A percentile compares a stretch with the other conserved stretches of the same genome.
Evolutionary conservation across 306 rosid genomes (phyloP).

Genomic region (Quillaja saponaria): DNA sequence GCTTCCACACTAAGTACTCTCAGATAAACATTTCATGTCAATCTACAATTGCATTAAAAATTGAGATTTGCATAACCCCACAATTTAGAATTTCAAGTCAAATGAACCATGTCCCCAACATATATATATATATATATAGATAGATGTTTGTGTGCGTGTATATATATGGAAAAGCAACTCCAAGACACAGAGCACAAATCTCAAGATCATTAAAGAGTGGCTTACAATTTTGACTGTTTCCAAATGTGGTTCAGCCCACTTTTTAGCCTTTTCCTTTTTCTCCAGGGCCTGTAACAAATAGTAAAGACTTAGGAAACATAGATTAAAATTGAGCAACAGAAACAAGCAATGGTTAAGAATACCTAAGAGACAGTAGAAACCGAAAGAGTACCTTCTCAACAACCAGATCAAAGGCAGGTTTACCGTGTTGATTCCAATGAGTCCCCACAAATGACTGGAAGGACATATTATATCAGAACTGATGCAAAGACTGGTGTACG

Average conservation of each 20-base stretch:
- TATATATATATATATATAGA: no score
- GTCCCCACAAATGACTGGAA: constrained; percentile 53
- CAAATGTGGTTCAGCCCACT: constrained; percentile 91
- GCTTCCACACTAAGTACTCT: background rate
- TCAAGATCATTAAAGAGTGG: constrained; percentile 29
- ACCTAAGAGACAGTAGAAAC: constrained; percentile 20
- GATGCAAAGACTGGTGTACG: constrained; percentile 19
- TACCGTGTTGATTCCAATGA: constrained; percentile 76
- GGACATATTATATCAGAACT: constrained; percentile 29
- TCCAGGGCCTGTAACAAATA: constrained; percentile 58
- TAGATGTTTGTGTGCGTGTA: no score
- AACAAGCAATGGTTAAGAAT: no score
- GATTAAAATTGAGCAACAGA: no score
- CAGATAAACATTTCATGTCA: background rate
- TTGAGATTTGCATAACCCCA: no score
- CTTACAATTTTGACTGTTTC: constrained; percentile 79
- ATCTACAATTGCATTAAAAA: background rate
- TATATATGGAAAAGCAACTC: constrained; percentile 15
- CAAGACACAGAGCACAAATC: constrained; percentile 24
- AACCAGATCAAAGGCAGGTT: constrained; percentile 62
- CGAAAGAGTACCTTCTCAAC: constrained; percentile 63
- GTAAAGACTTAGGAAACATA: constrained; percentile 29
- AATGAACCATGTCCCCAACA: background rate
- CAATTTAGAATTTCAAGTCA: no score
- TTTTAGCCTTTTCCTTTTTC: constrained; percentile 71